A percentile compares a stretch with the other conserved stretches of the same genome.
These are phyloP conservation scores for Plasmodium gaboni DNA, from an alignment of 169 alveolate species.

Conservation along the genomic window DNA sequence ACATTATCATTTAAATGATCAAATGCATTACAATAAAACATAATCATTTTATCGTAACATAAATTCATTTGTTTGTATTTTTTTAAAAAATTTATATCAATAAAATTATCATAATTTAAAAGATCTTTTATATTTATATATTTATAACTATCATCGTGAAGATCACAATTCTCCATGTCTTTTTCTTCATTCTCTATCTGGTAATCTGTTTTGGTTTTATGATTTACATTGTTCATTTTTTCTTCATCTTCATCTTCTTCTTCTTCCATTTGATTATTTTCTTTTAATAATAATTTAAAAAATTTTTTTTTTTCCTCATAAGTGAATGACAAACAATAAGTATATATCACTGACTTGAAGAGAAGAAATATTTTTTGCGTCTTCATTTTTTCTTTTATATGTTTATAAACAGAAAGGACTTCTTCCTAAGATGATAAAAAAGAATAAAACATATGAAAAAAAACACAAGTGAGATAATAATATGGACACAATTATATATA, in stretches of 20 bases:
- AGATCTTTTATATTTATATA: background rate
- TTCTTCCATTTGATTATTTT: background rate
- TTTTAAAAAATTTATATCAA: conserved; percentile 10
- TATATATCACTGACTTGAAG: conserved; percentile 13
- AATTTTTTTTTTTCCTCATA: conserved; percentile 17
- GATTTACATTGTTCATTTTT: background rate
- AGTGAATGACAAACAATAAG: conserved; percentile 21
- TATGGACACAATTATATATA: background rate
- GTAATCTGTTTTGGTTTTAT: background rate
- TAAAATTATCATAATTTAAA: conserved; percentile 1
- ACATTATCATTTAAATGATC: conserved; percentile 28
- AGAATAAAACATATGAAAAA: background rate
- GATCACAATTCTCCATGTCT: background rate
- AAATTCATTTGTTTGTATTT: conserved; percentile 12
- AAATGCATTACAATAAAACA: conserved; percentile 29
- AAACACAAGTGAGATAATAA: background rate
- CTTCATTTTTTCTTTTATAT: conserved; percentile 10
- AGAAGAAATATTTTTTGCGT: background rate
- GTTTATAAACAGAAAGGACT: background rate
- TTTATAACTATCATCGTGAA: background rate
- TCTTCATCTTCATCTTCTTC: background rate
- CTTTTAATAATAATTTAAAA: conserved; percentile 21
- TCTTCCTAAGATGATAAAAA: background rate
- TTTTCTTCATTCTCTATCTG: background rate
- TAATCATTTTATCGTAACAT: conserved; percentile 51